Percentiles rank a stretch among this genome's conserved stretches.
These are phyloP conservation scores for Cercospora sp. DNA, from an alignment of 2,329 filamentous ascomycete genomes.

Conservation along the genomic window DNA sequence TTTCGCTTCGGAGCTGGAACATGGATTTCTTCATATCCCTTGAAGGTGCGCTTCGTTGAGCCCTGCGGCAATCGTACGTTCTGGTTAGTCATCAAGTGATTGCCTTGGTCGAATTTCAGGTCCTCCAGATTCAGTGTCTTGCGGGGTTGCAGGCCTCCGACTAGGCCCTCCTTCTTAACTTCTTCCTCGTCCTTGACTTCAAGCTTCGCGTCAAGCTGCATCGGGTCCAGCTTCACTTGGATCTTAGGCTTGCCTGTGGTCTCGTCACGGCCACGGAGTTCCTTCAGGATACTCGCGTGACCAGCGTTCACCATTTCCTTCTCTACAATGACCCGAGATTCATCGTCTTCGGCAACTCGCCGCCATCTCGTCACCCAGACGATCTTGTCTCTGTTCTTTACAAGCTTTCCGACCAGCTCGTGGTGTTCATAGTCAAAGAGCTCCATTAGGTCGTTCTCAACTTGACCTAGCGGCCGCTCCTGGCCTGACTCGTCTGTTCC, in stretches of 20 bases:
- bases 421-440: slow-evolving; percentile 97
- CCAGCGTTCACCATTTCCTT: slow-evolving; percentile 90
- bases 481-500: slow-evolving; percentile 71
- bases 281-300: slow-evolving; percentile 80
- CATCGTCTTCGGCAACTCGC: slow-evolving; percentile 73
- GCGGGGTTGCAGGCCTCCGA: slow-evolving; percentile 81
- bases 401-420: slow-evolving; percentile 85
- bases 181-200: slow-evolving; percentile 55
- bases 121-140: slow-evolving; percentile 93
- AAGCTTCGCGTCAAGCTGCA: slow-evolving; percentile 68
- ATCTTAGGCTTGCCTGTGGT: slow-evolving; percentile 61
- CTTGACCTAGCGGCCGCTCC: slow-evolving; percentile 83
- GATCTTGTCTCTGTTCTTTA: slow-evolving; percentile 88
- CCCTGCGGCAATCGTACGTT: slow-evolving; percentile 92
- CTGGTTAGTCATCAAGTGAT: slow-evolving; percentile 99
- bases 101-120: slow-evolving; percentile 94
- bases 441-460: slow-evolving; percentile 98
- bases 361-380: slow-evolving; percentile 92
- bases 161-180: slow-evolving; percentile 65
- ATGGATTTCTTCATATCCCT: slow-evolving; percentile 98
- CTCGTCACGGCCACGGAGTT: slow-evolving; percentile 73
- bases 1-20: slow-evolving; percentile 90
- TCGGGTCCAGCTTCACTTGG: slow-evolving; percentile 78
- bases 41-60: slow-evolving; percentile 92
- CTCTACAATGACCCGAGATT: slow-evolving; percentile 73